Evolutionary conservation across 2,329 filamentous ascomycete genomes (phyloP), one percentile per base, ranked within the genome.

Genomic region (Aaosphaeria pasadenensis): DNA sequence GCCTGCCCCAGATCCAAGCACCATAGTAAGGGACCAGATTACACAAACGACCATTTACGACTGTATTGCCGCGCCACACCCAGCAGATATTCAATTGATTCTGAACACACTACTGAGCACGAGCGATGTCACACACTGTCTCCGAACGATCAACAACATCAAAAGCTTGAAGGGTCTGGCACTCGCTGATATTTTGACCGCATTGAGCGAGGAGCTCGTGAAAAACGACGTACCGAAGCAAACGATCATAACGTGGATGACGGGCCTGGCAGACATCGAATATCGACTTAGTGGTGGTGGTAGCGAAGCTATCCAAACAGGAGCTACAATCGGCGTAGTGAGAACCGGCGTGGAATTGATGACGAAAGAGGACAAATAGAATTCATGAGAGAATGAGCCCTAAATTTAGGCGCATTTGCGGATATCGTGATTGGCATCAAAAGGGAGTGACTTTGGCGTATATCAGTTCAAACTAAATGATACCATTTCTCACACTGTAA

Each of bases 61-160:
- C 71, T 99, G 94, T 71, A 95, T 99, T 65, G 94, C 94, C 6
- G 92, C 92, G 1, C 94, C 94, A 4, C 91, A 95, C 57, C 94
- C 94, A 1, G 84, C 86, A 28, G 92, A 96, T 60, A 90, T 97
- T 63, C 80, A 83, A 56, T 84, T 88, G 59, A 97, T 99, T 46
- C 79, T 91, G 56, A 81, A 87, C 56, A 95, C 90, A 0, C 79
- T 99, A 31, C 81, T 97, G 30, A 85, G 82, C 46, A 96, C 89
- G 2, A 82, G 84, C 46, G 92, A 99, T 64, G 88, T 99, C 43
- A 95, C 88, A 1, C 89, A 88, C 32, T 96, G 92, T 65, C 77
- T 99, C 43, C 86, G 83, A 49, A 95, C 90, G 0, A 85, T 99
- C 70, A 94, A 94, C 65, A 84, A 88, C 1, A 78, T 99, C 52